These are phyloP conservation scores for Calophaca sinica DNA, from an alignment of 306 rosid species.

Conservation along the genomic window DNA sequence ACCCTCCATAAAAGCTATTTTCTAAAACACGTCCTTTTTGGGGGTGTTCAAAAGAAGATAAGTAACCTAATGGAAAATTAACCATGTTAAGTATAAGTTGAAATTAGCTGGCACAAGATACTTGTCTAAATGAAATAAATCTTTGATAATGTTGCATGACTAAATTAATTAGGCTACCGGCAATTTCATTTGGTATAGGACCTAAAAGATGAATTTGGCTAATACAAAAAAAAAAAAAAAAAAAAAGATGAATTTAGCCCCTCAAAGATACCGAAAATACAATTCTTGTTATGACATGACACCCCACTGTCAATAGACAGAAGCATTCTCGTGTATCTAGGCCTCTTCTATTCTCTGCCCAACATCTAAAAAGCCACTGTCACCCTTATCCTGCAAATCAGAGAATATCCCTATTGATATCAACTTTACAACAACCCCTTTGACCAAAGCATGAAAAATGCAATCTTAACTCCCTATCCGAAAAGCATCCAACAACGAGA, in stretches of 20 bases:
- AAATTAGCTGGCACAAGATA: background rate
- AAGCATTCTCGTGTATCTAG: conserved; percentile 31
- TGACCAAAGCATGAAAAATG: conserved; percentile 39
- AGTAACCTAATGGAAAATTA: too few species aligned
- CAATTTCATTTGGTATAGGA: background rate
- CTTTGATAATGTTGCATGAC: background rate
- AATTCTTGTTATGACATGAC: too few species aligned
- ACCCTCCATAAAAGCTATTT: too few species aligned
- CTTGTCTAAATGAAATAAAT: background rate
- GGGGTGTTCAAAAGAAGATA: too few species aligned
- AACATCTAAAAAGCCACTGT: conserved; percentile 41
- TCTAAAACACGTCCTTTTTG: too few species aligned
- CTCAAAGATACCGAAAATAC: too few species aligned
- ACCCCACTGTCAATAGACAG: background rate
- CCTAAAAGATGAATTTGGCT: too few species aligned
- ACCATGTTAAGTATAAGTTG: background rate
- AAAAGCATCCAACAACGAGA: conserved; percentile 40
- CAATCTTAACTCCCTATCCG: conserved; percentile 10
- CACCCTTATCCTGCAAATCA: conserved; percentile 46
- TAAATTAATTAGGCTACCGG: background rate
- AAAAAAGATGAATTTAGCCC: too few species aligned
- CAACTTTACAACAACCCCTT: conserved; percentile 46
- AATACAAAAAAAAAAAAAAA: too few species aligned
- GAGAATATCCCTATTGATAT: conserved; percentile 46
- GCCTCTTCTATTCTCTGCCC: conserved; percentile 36